Conservation (phyloP, 1,139 yeast species). For the Lodderomyces elongisporus region DNA sequence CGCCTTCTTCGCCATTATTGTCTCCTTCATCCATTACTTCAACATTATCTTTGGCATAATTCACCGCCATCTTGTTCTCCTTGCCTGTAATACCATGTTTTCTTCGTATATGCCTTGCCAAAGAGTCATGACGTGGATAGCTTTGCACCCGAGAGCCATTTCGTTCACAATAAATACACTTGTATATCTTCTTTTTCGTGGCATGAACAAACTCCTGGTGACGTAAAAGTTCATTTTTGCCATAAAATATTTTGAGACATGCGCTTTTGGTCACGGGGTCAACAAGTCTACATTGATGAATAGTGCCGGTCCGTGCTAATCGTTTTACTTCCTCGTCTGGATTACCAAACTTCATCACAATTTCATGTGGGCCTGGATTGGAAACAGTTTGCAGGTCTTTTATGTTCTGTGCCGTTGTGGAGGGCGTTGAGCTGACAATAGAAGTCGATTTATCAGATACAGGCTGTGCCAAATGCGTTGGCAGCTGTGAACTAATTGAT, state of each 20-base stretch:
- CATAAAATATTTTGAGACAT: conserved; percentile 41
- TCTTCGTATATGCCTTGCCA: conserved; percentile 43
- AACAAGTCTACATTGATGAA: conserved; percentile 41
- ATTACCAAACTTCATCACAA: neutral
- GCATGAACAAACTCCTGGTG: conserved; percentile 50
- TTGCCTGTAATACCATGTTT: conserved; percentile 46
- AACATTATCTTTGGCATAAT: conserved; percentile 43
- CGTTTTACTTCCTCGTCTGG: conserved; percentile 7
- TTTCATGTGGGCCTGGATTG: no score
- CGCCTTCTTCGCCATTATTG: neutral
- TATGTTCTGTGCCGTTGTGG: no score
- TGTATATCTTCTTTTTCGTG: conserved; percentile 39
- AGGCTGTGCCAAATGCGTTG: no score
- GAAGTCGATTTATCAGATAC: no score
- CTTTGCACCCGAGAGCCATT: conserved; percentile 37
- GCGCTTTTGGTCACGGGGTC: conserved; percentile 31
- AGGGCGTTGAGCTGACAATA: no score
- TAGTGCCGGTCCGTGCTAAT: conserved; percentile 23
- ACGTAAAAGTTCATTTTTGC: conserved; percentile 40
- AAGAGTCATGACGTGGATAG: conserved; percentile 44
- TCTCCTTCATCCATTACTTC: conserved; percentile 31
- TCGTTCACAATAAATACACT: conserved; percentile 39
- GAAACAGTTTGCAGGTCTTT: no score
- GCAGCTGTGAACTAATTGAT: no score
- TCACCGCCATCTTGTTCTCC: conserved; percentile 45